Percentiles rank a stretch among this genome's conserved stretches.
Conservation (phyloP, 148 eudicot species). For the Silene latifolia region DNA sequence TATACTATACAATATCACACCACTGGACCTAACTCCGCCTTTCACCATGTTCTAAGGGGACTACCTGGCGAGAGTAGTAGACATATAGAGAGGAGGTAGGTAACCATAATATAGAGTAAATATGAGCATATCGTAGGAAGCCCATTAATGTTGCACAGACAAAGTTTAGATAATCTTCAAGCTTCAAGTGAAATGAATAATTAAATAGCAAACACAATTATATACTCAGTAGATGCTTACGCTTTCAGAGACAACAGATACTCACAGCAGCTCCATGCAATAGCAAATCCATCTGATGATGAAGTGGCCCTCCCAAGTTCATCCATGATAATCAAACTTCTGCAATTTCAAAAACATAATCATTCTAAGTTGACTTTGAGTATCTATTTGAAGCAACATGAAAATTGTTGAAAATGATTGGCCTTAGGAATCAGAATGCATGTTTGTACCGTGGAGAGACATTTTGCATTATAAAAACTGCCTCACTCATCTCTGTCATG, state of each 20-base stretch:
- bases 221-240: constrained; percentile 37
- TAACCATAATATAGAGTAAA: not conserved
- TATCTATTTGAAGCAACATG: constrained; percentile 8
- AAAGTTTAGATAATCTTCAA: not conserved
- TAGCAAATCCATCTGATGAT: constrained; percentile 93
- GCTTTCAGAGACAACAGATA: constrained; percentile 79
- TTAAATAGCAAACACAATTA: constrained; percentile 12
- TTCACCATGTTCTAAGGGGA: not conserved
- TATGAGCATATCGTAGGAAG: not conserved
- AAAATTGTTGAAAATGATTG: not conserved
- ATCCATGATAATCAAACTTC: no score
- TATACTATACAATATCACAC: no score
- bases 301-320: constrained; percentile 99
- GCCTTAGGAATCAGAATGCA: not conserved
- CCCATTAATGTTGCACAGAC: not conserved
- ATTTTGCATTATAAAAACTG: constrained; percentile 96
- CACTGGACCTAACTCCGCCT: no score
- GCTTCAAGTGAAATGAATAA: not conserved
- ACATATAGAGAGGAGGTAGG: not conserved
- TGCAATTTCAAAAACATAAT: constrained; percentile 26
- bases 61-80: not conserved
- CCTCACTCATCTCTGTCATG: constrained; percentile 99
- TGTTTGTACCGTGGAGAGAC: constrained; percentile 62
- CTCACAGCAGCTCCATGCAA: constrained; percentile 99
- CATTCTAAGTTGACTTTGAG: not conserved